Conservation (phyloP, 495 filamentous ascomycete genomes). For the Parathielavia appendiculata region DNA sequence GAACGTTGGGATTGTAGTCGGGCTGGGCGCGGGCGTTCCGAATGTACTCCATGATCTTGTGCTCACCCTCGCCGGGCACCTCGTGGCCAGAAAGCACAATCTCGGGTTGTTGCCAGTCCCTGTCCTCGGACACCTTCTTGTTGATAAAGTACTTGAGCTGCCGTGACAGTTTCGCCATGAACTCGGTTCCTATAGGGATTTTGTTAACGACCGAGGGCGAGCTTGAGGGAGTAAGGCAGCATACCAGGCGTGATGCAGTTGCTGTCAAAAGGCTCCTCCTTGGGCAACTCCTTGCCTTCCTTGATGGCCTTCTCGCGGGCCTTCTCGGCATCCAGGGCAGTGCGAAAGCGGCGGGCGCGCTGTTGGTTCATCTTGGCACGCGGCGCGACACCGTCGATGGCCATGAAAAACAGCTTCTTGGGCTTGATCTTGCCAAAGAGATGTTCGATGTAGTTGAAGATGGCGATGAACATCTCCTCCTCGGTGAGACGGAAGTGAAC, state of each 20-base stretch:
- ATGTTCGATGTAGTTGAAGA: constrained; percentile 99
- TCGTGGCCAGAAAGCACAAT: constrained; percentile 97
- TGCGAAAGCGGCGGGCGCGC: constrained; percentile 89
- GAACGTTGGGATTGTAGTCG: constrained; percentile 88
- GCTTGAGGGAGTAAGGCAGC: not conserved
- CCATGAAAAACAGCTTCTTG: constrained; percentile 98
- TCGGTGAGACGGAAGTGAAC: constrained; percentile 90
- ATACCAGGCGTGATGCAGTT: constrained; percentile 94
- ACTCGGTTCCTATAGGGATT: constrained; percentile 57
- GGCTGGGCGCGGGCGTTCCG: constrained; percentile 91
- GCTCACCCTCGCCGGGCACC: constrained; percentile 97
- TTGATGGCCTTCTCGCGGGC: constrained; percentile 84
- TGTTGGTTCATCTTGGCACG: constrained; percentile 99
- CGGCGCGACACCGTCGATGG: constrained; percentile 94
- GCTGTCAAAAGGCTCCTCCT: constrained; percentile 94
- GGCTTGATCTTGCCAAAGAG: constrained; percentile 98
- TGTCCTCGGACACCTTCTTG: constrained; percentile 97
- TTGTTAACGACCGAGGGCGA: not conserved
- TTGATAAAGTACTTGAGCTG: constrained; percentile 98
- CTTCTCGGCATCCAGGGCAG: constrained; percentile 82
- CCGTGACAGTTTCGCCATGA: constrained; percentile 90
- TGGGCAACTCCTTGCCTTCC: constrained; percentile 88
- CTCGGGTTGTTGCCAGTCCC: constrained; percentile 93
- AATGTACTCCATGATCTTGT: constrained; percentile 99
- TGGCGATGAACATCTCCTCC: constrained; percentile 98